These are phyloP conservation scores for Pichia sp. DNA, from an alignment of 1,139 yeast genomes.

Conservation along the genomic window DNA sequence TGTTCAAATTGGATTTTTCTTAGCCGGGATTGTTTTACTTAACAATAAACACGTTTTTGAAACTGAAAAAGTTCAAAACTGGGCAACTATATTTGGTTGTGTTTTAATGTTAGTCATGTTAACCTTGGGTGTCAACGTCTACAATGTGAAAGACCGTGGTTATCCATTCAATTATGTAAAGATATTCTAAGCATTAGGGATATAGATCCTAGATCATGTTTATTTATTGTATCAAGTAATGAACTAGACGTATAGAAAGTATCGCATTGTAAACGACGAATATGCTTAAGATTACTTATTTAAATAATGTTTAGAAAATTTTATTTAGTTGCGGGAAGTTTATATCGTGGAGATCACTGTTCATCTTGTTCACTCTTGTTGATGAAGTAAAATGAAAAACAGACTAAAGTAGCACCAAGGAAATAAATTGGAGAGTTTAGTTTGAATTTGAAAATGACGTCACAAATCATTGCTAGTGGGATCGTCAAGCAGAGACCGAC, in stretches of 20 bases:
- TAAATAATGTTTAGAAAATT: too few species aligned
- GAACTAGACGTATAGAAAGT: too few species aligned
- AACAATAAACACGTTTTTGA: constrained; percentile 21
- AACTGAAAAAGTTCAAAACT: constrained; percentile 16
- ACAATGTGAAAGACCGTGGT: constrained; percentile 37
- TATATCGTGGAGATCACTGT: neutral
- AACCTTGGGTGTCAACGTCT: constrained; percentile 36
- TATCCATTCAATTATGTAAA: constrained; percentile 33
- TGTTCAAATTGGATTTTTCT: constrained; percentile 45
- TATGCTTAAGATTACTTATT: too few species aligned
- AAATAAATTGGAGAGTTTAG: constrained; percentile 60
- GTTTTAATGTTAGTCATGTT: constrained; percentile 34
- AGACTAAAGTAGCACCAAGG: constrained; percentile 77
- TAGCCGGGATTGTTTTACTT: constrained; percentile 38
- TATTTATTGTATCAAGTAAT: too few species aligned
- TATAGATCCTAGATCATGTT: neutral
- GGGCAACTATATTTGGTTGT: constrained; percentile 25
- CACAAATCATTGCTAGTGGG: constrained; percentile 94
- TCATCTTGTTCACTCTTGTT: constrained; percentile 72
- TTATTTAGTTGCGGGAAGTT: too few species aligned
- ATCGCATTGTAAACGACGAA: too few species aligned
- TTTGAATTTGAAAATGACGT: constrained; percentile 68
- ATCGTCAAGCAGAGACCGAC: constrained; percentile 92
- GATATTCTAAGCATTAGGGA: constrained; percentile 9
- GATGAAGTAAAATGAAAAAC: constrained; percentile 79